These are phyloP conservation scores for Alliaria petiolata DNA, from an alignment of 345 rosid genomes.

Conservation along the genomic window DNA sequence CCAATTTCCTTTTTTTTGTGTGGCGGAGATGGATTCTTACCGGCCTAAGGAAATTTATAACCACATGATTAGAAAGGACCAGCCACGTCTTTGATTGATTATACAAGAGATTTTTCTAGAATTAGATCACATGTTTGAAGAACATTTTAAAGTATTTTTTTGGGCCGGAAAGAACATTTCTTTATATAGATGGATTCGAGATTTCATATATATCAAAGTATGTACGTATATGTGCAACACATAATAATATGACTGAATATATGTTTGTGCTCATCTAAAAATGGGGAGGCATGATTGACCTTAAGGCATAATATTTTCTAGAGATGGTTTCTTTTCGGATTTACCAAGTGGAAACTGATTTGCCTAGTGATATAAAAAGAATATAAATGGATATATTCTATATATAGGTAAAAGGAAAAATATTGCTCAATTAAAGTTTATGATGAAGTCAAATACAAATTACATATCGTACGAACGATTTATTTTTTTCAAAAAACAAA, in stretches of 20 bases:
- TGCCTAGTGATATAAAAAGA: background rate
- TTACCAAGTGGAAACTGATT: slow-evolving; percentile 7
- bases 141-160: slow-evolving; percentile 3
- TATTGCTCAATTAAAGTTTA: background rate
- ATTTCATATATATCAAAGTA: background rate
- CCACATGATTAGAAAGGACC: background rate
- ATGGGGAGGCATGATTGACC: slow-evolving; percentile 12
- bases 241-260: background rate
- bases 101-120: slow-evolving; percentile 18
- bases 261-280: slow-evolving; percentile 19
- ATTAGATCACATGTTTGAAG: slow-evolving; percentile 15
- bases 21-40: slow-evolving; percentile 25
- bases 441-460: background rate
- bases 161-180: background rate
- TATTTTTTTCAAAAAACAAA: background rate
- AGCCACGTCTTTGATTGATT: slow-evolving; percentile 23
- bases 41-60: slow-evolving; percentile 7
- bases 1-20: slow-evolving; percentile 7
- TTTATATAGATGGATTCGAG: slow-evolving; percentile 18
- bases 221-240: background rate
- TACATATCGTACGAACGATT: background rate
- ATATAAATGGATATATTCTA: slow-evolving; percentile 5
- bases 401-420: background rate
- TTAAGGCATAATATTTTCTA: background rate
- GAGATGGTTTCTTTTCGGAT: background rate